phyloP scores from a whole-genome alignment of 2,329 filamentous ascomycete genomes.

The Dactylellina sp. region DNA sequence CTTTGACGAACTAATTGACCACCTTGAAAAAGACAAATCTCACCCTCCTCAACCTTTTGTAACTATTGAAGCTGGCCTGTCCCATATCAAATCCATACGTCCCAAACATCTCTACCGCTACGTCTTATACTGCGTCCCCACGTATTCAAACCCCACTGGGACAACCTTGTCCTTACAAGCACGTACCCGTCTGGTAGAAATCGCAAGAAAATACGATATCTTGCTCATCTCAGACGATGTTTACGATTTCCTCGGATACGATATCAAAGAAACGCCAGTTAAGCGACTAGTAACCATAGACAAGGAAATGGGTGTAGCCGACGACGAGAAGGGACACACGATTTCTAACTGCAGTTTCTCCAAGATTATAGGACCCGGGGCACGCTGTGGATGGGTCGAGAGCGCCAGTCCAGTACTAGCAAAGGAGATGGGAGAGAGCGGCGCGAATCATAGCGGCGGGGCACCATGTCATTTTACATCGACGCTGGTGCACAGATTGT shows the following conservation, averaged over 20 bases:
- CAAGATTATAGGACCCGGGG: conserved; percentile 84
- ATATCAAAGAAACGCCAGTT: conserved; percentile 23
- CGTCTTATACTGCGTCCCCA: conserved; percentile 87
- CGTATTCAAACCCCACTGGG: conserved; percentile 88
- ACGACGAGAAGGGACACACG: conserved; percentile 71
- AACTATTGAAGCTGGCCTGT: conserved; percentile 13
- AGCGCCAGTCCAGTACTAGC: conserved; percentile 72
- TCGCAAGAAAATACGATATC: conserved; percentile 83
- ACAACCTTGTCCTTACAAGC: conserved; percentile 80
- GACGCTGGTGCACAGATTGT: conserved; percentile 67
- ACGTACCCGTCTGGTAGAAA: conserved; percentile 75
- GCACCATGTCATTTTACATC: conserved; percentile 70
- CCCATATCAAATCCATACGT: conserved; percentile 29
- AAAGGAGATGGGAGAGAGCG: conserved; percentile 68
- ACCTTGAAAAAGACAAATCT: conserved; percentile 80
- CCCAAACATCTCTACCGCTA: conserved; percentile 76
- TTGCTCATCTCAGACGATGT: conserved; percentile 91
- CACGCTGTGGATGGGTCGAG: conserved; percentile 89
- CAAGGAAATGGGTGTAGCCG: conserved; percentile 41
- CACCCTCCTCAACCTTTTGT: conserved; percentile 63
- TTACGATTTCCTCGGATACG: conserved; percentile 79
- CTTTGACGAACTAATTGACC: conserved; percentile 93
- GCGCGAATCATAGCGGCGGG: conserved; percentile 70
- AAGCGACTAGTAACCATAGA: conserved; percentile 38
- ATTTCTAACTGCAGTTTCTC: conserved; percentile 90